Evolutionary conservation across 768 basidiomycete genomes (phyloP).

Genomic region (Tephrocybe rancida): DNA sequence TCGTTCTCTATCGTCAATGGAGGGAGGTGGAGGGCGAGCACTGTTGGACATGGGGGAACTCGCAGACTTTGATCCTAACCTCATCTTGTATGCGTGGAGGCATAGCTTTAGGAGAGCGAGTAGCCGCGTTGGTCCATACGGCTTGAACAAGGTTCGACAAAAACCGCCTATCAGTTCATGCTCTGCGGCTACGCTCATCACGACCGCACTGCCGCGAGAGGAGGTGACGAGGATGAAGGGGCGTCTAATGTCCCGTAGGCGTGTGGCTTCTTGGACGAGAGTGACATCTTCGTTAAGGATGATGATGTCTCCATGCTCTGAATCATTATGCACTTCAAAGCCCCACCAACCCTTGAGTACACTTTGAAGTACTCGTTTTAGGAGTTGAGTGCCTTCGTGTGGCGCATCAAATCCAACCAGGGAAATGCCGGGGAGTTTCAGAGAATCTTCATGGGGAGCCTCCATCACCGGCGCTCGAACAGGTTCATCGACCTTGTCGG

Average conservation of each 20-base stretch:
- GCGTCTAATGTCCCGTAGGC: constrained; percentile 53
- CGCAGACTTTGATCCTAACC: constrained; percentile 28
- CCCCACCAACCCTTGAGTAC: constrained; percentile 82
- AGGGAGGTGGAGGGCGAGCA: not conserved
- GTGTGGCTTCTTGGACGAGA: constrained; percentile 57
- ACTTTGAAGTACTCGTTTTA: constrained; percentile 59
- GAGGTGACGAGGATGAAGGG: constrained; percentile 41
- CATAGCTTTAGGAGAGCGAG: constrained; percentile 65
- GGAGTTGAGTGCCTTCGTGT: constrained; percentile 68
- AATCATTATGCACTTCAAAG: constrained; percentile 46
- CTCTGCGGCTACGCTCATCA: constrained; percentile 65
- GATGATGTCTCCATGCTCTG: constrained; percentile 67
- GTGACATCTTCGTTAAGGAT: constrained; percentile 80
- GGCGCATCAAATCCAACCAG: constrained; percentile 71
- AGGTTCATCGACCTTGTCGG: constrained; percentile 56
- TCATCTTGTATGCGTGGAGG: constrained; percentile 55
- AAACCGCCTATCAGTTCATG: constrained; percentile 85
- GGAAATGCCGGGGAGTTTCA: constrained; percentile 54
- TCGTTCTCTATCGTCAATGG: constrained; percentile 6
- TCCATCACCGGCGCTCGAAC: constrained; percentile 41
- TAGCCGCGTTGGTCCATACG: constrained; percentile 80
- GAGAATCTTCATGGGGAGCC: constrained; percentile 43
- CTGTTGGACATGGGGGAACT: not conserved
- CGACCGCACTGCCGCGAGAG: constrained; percentile 62
- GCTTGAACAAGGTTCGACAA: constrained; percentile 89